Conservation (phyloP, 1,284 basidiomycete species). For the Rhodotorula sp. region DNA sequence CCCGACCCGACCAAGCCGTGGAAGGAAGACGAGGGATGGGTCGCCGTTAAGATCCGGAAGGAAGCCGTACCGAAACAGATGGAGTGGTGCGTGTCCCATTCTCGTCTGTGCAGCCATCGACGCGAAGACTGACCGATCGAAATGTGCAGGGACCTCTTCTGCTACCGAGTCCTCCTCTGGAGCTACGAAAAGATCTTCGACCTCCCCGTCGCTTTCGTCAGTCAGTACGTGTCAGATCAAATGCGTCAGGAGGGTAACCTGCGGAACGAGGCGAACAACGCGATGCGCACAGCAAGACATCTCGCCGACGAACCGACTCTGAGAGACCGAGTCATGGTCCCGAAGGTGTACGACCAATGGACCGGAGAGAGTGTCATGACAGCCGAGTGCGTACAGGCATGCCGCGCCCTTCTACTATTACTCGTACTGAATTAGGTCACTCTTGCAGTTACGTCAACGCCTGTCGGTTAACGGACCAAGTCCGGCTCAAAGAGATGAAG, state of each 20-base stretch:
- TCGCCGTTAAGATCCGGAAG: slow-evolving; percentile 90
- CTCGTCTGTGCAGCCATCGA: background rate
- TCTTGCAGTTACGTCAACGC: slow-evolving; percentile 37
- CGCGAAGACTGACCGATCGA: background rate
- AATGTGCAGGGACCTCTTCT: slow-evolving; percentile 38
- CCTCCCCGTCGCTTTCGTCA: slow-evolving; percentile 69
- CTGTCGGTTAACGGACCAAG: slow-evolving; percentile 62
- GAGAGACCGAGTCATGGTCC: slow-evolving; percentile 69
- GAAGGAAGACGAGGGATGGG: slow-evolving; percentile 55
- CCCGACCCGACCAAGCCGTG: slow-evolving; percentile 47
- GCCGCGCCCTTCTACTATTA: background rate
- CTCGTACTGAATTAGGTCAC: background rate
- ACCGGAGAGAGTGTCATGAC: slow-evolving; percentile 75
- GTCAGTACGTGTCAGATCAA: slow-evolving; percentile 68
- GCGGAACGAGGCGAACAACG: slow-evolving; percentile 67
- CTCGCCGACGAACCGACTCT: slow-evolving; percentile 66
- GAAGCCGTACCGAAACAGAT: slow-evolving; percentile 79
- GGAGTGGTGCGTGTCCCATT: slow-evolving; percentile 53
- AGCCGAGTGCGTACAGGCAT: slow-evolving; percentile 62
- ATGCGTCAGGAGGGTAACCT: slow-evolving; percentile 79
- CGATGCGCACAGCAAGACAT: slow-evolving; percentile 60
- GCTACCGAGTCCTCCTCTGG: slow-evolving; percentile 45
- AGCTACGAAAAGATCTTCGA: slow-evolving; percentile 58
- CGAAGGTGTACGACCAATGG: slow-evolving; percentile 68
- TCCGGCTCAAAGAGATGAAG: slow-evolving; percentile 49